Conservation (phyloP, 2,329 filamentous ascomycete genomes). For the Exophiala viscosa region DNA sequence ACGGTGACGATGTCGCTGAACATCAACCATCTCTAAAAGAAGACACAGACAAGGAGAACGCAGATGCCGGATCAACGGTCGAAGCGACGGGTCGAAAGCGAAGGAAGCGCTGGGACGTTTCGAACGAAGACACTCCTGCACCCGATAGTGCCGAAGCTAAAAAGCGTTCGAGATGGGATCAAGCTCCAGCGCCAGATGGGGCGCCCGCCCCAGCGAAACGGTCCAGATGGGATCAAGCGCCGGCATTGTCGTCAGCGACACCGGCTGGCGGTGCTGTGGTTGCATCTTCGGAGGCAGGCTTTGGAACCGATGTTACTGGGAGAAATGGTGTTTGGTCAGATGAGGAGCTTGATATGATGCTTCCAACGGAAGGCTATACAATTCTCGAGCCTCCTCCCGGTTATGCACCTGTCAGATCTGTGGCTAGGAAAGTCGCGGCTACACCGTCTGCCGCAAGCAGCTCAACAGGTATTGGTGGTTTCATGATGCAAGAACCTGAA, state of each 20-base stretch:
- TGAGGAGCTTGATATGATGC: conserved; percentile 87
- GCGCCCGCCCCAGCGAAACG: conserved; percentile 65
- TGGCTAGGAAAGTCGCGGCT: conserved; percentile 69
- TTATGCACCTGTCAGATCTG: conserved; percentile 77
- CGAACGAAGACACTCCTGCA: conserved; percentile 54
- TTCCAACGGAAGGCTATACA: conserved; percentile 90
- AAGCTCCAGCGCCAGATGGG: conserved; percentile 62
- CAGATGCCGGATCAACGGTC: conserved; percentile 65
- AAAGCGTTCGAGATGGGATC: conserved; percentile 86
- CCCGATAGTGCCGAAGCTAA: conserved; percentile 56
- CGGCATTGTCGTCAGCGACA: conserved; percentile 62
- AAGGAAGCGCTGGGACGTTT: conserved; percentile 93
- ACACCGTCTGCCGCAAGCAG: conserved; percentile 63
- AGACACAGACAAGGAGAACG: conserved; percentile 65
- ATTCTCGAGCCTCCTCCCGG: conserved; percentile 85
- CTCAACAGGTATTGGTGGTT: conserved; percentile 66
- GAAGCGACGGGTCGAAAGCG: conserved; percentile 67
- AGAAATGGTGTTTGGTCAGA: conserved; percentile 73
- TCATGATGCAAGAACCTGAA: conserved; percentile 96
- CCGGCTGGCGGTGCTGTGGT: conserved; percentile 70
- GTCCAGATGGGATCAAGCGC: conserved; percentile 90
- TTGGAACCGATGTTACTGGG: conserved; percentile 75
- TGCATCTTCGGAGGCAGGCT: conserved; percentile 65
- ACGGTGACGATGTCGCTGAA: conserved; percentile 48
- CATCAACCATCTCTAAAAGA: conserved; percentile 70